A percentile compares a stretch with the other conserved stretches of the same genome.
Conservation (phyloP, 768 basidiomycete genomes). For the Calvatia gigantea region DNA sequence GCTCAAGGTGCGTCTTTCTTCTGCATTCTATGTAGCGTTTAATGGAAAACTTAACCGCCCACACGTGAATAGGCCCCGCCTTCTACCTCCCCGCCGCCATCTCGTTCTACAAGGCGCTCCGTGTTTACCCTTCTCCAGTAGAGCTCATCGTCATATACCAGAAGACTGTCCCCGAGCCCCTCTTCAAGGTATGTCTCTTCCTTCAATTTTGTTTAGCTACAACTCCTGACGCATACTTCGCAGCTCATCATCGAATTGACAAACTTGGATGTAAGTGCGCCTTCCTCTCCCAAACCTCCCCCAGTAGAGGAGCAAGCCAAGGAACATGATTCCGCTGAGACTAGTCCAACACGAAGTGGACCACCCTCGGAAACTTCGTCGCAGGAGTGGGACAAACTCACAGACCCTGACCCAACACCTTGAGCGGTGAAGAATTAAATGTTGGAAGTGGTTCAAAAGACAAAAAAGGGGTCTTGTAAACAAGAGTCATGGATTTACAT, state of each 20-base stretch:
- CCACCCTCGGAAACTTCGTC: conserved; percentile 86
- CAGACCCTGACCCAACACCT: conserved; percentile 58
- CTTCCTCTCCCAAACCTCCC: conserved; percentile 35
- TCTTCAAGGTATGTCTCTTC: conserved; percentile 62
- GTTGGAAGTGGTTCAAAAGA: conserved; percentile 7
- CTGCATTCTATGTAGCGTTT: not conserved
- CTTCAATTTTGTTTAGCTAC: not conserved
- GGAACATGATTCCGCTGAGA: conserved; percentile 49
- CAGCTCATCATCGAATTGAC: conserved; percentile 72
- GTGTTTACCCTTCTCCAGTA: conserved; percentile 91
- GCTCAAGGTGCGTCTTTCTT: conserved; percentile 57
- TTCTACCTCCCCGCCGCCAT: conserved; percentile 80
- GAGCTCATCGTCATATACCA: conserved; percentile 96
- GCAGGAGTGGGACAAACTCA: conserved; percentile 87
- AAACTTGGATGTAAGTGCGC: conserved; percentile 82
- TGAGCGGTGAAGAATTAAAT: conserved; percentile 10
- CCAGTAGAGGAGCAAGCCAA: conserved; percentile 27
- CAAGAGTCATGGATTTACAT: conserved; percentile 10
- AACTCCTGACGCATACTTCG: conserved; percentile 8
- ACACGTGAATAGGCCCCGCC: conserved; percentile 55
- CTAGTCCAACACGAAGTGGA: conserved; percentile 54
- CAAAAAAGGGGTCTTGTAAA: conserved; percentile 25
- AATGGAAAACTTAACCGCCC: not conserved
- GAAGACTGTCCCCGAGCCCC: conserved; percentile 76
- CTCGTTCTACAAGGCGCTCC: conserved; percentile 89